Conservation (phyloP, 371 early-diverging fungal genomes). For the Actinomucor elegans region DNA sequence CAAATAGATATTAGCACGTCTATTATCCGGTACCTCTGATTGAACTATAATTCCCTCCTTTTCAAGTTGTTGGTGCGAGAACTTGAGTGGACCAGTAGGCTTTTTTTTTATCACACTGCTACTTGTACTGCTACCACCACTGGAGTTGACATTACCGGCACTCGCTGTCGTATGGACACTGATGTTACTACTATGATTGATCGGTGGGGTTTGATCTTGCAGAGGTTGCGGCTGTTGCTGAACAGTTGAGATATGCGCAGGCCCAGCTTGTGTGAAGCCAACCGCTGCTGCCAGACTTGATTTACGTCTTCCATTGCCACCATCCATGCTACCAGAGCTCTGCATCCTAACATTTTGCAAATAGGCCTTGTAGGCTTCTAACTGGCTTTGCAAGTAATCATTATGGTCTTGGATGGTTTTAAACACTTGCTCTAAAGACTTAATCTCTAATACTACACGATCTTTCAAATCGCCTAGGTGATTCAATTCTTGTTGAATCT, state of each 20-base stretch:
- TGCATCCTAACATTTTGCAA: slow-evolving; percentile 88
- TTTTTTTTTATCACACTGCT: slow-evolving; percentile 46
- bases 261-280: background rate
- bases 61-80: slow-evolving; percentile 83
- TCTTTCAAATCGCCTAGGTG: slow-evolving; percentile 88
- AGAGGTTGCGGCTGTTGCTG: background rate
- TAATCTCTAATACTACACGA: slow-evolving; percentile 73
- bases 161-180: background rate
- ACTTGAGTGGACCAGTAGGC: slow-evolving; percentile 64
- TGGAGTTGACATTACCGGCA: no score
- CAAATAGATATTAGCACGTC: slow-evolving; percentile 77
- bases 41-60: slow-evolving; percentile 88
- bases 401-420: slow-evolving; percentile 90
- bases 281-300: background rate
- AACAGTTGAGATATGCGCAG: background rate
- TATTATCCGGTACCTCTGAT: slow-evolving; percentile 86
- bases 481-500: slow-evolving; percentile 82
- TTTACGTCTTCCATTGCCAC: slow-evolving; percentile 50
- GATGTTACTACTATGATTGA: no score
- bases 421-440: slow-evolving; percentile 74
- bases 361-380: slow-evolving; percentile 90
- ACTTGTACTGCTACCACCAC: slow-evolving; percentile 29
- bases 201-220: background rate
- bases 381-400: slow-evolving; percentile 78
- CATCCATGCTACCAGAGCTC: slow-evolving; percentile 56